phyloP scores from a whole-genome alignment of 2,329 filamentous ascomycete genomes.

The Venturiaceae sp. region DNA sequence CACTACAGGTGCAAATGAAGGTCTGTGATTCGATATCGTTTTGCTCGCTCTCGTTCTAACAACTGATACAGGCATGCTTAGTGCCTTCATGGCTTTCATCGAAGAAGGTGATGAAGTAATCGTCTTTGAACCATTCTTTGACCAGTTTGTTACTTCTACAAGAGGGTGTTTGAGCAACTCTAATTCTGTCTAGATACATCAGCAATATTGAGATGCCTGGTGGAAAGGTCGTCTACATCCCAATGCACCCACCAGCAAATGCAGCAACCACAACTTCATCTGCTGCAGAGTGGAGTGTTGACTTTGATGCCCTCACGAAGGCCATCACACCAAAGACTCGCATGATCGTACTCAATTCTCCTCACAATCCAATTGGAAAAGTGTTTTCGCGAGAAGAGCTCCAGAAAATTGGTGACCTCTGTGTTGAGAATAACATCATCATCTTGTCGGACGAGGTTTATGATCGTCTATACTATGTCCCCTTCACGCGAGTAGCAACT shows the following conservation, averaged over 20 bases:
- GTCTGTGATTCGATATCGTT: constrained; percentile 17
- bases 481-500: constrained; percentile 86
- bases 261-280: constrained; percentile 73
- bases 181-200: constrained; percentile 54
- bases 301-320: constrained; percentile 71
- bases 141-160: constrained; percentile 53
- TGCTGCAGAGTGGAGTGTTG: constrained; percentile 78
- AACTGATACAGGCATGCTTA: constrained; percentile 61
- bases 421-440: constrained; percentile 86
- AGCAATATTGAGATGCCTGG: constrained; percentile 98
- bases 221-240: constrained; percentile 88
- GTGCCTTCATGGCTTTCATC: constrained; percentile 95
- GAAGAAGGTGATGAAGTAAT: constrained; percentile 95
- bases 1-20: constrained; percentile 84
- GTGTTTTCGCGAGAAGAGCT: constrained; percentile 82
- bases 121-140: constrained; percentile 96
- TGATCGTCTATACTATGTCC: constrained; percentile 88
- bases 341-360: constrained; percentile 88
- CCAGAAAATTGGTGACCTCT: constrained; percentile 74
- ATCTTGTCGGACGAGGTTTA: constrained; percentile 71
- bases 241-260: constrained; percentile 78
- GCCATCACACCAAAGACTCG: constrained; percentile 81
- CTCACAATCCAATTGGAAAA: constrained; percentile 95
- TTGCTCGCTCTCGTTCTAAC: background rate
- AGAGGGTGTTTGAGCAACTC: background rate